These are phyloP conservation scores for Carallia pectinifolia DNA, from an alignment of 345 rosid genomes.

Conservation along the genomic window DNA sequence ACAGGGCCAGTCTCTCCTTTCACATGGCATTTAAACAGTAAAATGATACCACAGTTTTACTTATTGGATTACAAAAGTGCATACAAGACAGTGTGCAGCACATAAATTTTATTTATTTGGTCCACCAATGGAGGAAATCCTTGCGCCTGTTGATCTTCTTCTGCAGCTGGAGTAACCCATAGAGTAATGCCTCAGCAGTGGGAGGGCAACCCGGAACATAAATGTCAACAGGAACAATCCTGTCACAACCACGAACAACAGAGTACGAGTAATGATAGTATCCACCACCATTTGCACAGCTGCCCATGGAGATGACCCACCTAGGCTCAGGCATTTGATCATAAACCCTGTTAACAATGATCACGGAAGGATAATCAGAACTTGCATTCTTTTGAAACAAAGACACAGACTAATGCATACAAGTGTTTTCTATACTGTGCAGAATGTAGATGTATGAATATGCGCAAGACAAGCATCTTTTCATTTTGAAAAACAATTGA, in stretches of 20 bases:
- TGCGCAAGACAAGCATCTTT: no score
- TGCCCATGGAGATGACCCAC: conserved; percentile 99
- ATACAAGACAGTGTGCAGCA: conserved; percentile 5
- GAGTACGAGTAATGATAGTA: conserved; percentile 99
- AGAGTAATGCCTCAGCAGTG: conserved; percentile 91
- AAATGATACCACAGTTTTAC: conserved; percentile 13
- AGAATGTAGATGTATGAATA: no score
- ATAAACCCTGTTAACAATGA: conserved; percentile 64
- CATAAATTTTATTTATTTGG: conserved; percentile 40
- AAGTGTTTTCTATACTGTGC: neutral
- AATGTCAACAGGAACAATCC: conserved; percentile 95
- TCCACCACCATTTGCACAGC: conserved; percentile 98
- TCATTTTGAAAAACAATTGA: no score
- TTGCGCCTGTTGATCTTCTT: conserved; percentile 95
- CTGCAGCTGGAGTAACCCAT: conserved; percentile 92
- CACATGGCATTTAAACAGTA: conserved; percentile 16
- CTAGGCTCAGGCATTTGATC: conserved; percentile 99
- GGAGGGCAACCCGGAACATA: conserved; percentile 98
- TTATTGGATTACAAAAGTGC: conserved; percentile 18
- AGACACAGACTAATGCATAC: neutral
- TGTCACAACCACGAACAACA: conserved; percentile 90
- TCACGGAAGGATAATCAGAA: neutral
- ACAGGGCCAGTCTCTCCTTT: conserved; percentile 10
- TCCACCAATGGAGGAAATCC: conserved; percentile 95
- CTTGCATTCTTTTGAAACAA: neutral